phyloP scores from a whole-genome alignment of 1,284 basidiomycete genomes.

The Entoloma clypeatum region DNA sequence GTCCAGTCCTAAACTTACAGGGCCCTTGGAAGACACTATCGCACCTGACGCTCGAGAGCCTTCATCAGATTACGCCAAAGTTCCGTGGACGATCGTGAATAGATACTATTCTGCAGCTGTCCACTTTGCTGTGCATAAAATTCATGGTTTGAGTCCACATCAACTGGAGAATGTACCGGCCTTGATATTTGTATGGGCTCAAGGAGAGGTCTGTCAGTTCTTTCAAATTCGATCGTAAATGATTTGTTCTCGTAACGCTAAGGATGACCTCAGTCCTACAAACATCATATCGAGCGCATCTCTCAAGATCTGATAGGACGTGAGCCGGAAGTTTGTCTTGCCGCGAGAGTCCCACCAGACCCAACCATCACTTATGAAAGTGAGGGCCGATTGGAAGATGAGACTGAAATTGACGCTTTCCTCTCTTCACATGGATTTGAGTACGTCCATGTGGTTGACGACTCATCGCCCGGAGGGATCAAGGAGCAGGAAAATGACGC shows the following conservation, averaged over 20 bases:
- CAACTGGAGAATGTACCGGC: conserved; percentile 53
- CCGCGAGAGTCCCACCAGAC: conserved; percentile 46
- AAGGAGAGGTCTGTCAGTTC: conserved; percentile 52
- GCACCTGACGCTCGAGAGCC: too few species aligned
- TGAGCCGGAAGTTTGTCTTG: conserved; percentile 68
- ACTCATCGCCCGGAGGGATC: conserved; percentile 1
- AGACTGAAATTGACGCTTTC: conserved; percentile 54
- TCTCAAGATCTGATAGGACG: conserved; percentile 41
- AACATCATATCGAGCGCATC: conserved; percentile 54
- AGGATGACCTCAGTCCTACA: conserved; percentile 25
- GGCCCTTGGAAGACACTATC: not conserved
- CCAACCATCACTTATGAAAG: conserved; percentile 8
- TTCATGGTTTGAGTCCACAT: conserved; percentile 38
- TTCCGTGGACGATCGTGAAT: conserved; percentile 80
- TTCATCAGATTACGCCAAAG: too few species aligned
- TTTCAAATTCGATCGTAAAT: conserved; percentile 12
- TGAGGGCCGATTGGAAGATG: conserved; percentile 36
- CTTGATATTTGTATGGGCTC: conserved; percentile 65
- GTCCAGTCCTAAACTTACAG: conserved; percentile 1
- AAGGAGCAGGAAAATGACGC: conserved; percentile 11
- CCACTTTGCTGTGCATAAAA: conserved; percentile 53
- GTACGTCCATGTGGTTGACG: conserved; percentile 44
- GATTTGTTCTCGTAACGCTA: conserved; percentile 14
- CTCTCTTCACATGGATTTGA: conserved; percentile 69
- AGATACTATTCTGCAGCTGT: conserved; percentile 83